Evolutionary conservation across 106 monocot genomes (phyloP).

Genomic region (Chionographis japonica): DNA sequence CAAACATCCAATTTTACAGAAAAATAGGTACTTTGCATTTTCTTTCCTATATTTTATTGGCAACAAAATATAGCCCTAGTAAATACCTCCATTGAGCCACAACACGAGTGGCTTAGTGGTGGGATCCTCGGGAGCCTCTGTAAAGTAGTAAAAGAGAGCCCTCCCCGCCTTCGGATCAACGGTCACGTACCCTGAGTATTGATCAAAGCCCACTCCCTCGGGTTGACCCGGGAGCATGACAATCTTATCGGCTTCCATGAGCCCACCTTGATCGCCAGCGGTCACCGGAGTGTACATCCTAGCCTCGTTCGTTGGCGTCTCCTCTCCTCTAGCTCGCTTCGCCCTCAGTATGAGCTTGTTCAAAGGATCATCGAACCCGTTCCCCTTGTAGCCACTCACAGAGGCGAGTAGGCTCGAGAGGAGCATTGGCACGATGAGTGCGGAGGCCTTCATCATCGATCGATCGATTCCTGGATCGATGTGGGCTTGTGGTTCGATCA

Average conservation of each 20-base stretch:
- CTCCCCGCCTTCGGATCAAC: slow-evolving; percentile 24
- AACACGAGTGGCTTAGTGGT: slow-evolving; percentile 26
- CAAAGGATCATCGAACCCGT: no score
- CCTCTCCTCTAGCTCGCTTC: no score
- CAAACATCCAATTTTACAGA: no score
- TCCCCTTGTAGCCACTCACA: no score
- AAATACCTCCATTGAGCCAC: slow-evolving; percentile 54
- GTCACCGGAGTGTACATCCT: neutral
- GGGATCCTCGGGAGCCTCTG: slow-evolving; percentile 7
- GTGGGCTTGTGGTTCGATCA: no score
- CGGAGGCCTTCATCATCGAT: no score
- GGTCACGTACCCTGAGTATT: slow-evolving; percentile 41
- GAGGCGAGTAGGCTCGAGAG: no score
- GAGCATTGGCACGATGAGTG: no score
- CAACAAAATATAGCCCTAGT: neutral
- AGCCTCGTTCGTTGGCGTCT: neutral
- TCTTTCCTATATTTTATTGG: no score
- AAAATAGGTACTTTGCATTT: no score
- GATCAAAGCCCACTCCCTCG: slow-evolving; percentile 1
- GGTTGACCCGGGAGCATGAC: slow-evolving; percentile 38
- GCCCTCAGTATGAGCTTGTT: no score
- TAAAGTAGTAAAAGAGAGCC: slow-evolving; percentile 45
- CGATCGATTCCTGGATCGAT: no score
- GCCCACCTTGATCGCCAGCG: neutral
- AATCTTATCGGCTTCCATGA: slow-evolving; percentile 34